These are phyloP conservation scores for Trichophyton verrucosum DNA, from an alignment of 2,329 filamentous ascomycete genomes.

Conservation along the genomic window DNA sequence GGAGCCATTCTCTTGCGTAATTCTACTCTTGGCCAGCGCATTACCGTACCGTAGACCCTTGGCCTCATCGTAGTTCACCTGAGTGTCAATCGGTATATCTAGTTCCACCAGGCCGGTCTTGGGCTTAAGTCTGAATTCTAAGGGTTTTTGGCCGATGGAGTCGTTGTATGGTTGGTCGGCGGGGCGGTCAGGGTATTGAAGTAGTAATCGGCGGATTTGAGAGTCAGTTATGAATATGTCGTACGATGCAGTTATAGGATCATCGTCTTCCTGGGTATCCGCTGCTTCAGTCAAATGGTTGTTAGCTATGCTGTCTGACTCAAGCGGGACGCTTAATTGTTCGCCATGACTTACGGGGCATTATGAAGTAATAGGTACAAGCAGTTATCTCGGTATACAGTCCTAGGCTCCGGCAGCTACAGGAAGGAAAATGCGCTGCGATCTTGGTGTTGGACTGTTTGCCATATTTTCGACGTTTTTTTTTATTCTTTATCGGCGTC, in stretches of 20 bases:
- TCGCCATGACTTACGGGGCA: too few relatives aligned
- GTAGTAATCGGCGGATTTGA: slow-evolving; percentile 59
- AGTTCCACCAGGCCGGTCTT: slow-evolving; percentile 75
- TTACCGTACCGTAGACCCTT: slow-evolving; percentile 77
- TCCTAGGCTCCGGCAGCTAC: too few relatives aligned
- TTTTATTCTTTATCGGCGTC: too few relatives aligned
- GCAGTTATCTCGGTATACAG: too few relatives aligned
- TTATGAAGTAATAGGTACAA: too few relatives aligned
- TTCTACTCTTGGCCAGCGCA: slow-evolving; percentile 48
- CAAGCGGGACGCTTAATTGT: too few relatives aligned
- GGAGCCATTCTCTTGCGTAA: slow-evolving; percentile 49
- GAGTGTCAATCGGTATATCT: slow-evolving; percentile 70
- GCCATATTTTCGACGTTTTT: too few relatives aligned
- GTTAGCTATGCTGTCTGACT: neutral
- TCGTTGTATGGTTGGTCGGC: slow-evolving; percentile 52
- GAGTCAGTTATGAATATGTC: slow-evolving; percentile 73
- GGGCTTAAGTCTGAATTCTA: slow-evolving; percentile 70
- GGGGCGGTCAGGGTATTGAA: slow-evolving; percentile 68
- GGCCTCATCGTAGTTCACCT: slow-evolving; percentile 63
- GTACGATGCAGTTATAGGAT: slow-evolving; percentile 64
- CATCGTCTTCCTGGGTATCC: slow-evolving; percentile 28
- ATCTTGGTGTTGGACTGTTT: too few relatives aligned
- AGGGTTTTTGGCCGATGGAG: slow-evolving; percentile 44
- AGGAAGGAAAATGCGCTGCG: too few relatives aligned
- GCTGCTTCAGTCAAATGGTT: neutral